Evolutionary conservation across 345 rosid genomes (phyloP).

Genomic region (Mallotus nudiflorus): DNA sequence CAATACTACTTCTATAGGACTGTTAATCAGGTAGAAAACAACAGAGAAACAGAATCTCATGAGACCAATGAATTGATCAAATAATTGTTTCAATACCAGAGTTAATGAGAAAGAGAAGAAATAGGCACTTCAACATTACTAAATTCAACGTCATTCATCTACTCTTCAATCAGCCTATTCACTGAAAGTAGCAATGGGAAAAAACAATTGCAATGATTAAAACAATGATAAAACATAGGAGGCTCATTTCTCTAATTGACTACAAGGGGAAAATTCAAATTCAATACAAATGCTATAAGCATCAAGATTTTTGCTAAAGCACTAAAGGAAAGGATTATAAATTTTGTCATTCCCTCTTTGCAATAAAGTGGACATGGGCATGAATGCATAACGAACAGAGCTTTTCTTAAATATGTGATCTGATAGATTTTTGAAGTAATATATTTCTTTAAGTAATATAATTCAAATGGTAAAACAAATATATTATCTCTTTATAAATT

Average conservation of each 20-base stretch:
- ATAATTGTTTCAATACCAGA: background rate
- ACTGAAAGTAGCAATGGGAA: background rate
- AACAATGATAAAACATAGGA: background rate
- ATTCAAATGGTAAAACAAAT: background rate
- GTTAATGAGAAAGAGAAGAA: background rate
- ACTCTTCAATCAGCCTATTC: background rate
- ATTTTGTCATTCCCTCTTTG: background rate
- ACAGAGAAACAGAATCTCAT: background rate
- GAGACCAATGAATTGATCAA: background rate
- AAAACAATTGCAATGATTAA: too few species aligned
- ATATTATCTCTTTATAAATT: background rate
- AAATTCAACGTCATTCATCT: background rate
- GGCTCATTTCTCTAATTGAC: too few species aligned
- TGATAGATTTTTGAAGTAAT: background rate
- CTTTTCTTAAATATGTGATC: background rate
- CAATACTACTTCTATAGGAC: background rate
- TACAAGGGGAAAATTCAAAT: too few species aligned
- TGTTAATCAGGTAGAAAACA: background rate
- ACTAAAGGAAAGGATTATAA: background rate
- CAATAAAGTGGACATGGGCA: background rate
- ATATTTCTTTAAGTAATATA: background rate
- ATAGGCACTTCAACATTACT: background rate
- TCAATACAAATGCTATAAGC: background rate
- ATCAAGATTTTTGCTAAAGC: background rate
- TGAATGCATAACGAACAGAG: background rate